These are phyloP conservation scores for Cercospora janseana DNA, from an alignment of 2,329 filamentous ascomycete genomes.

Conservation along the genomic window DNA sequence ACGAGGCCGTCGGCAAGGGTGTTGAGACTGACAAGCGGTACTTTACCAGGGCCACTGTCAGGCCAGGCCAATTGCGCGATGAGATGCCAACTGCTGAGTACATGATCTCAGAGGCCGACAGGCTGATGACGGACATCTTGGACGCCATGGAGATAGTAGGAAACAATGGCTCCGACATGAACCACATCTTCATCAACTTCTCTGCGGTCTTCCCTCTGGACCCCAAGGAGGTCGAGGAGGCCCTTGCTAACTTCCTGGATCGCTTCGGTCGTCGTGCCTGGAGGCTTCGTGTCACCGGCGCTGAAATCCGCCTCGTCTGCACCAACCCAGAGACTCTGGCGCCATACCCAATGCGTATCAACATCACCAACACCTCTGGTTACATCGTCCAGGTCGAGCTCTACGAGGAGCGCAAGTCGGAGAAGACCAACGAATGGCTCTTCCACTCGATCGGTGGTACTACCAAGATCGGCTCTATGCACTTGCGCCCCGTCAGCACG, in stretches of 20 bases:
- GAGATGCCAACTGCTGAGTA: constrained; percentile 99
- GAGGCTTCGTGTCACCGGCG: constrained; percentile 93
- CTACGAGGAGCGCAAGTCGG: constrained; percentile 95
- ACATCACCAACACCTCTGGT: constrained; percentile 97
- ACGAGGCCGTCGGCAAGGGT: constrained; percentile 92
- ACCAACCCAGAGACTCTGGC: constrained; percentile 81
- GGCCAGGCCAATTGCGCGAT: constrained; percentile 88
- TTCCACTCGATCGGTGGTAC: constrained; percentile 97
- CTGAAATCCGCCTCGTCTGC: constrained; percentile 97
- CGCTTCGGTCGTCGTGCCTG: constrained; percentile 93
- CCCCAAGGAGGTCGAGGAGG: constrained; percentile 86
- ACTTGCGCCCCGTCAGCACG: constrained; percentile 83
- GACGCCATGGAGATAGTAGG: constrained; percentile 97
- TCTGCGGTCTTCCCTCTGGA: constrained; percentile 91
- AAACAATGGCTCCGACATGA: constrained; percentile 98
- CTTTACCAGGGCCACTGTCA: constrained; percentile 93
- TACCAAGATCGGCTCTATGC: constrained; percentile 92
- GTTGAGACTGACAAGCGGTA: constrained; percentile 97
- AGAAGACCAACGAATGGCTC: constrained; percentile 90
- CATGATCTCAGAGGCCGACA: constrained; percentile 93
- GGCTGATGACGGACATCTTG: constrained; percentile 94
- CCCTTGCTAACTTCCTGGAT: constrained; percentile 90
- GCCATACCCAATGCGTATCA: constrained; percentile 88
- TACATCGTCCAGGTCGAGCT: constrained; percentile 97
- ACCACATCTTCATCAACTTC: constrained; percentile 99